Evolutionary conservation across 345 rosid species (phyloP), one percentile per base, ranked within the genome.

Genomic region (Tarenaya hassleriana): DNA sequence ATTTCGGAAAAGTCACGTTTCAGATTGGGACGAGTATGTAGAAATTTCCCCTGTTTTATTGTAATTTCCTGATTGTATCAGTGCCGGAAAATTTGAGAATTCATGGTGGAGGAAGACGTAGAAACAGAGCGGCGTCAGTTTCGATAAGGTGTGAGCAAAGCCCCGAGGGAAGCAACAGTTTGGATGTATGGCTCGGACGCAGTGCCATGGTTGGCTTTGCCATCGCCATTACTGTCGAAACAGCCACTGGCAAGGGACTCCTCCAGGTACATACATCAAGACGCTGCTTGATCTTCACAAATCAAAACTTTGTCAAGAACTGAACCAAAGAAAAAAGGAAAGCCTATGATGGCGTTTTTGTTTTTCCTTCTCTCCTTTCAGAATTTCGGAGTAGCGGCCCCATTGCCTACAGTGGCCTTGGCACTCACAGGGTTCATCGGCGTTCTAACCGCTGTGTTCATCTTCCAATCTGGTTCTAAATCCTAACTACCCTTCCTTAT

Each of bases 391-490:
- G 2, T 2, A 24, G 5, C 29, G 5, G 1, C 73, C 42, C 95
- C 94, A 21, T 69, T 86, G 71, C 97, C 97, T 15, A 74, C 81
- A 0, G 88, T 75, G 38, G 97, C 97, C 47, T 78, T 90, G 78
- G 96, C 81, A 9, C 69, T 86, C 8, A 84, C 97, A 9, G 95
- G 73, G 55, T 47, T 86, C 60, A 83, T 86, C 18, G 95, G 88
- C 58, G 84, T 80, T 67, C 67, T 87, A 47, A 67, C 94, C 7
- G 88, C 92, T 2, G 60, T 92, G 47, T 87, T 92, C 62, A 92
- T 92, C 77, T 92, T 84, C 75, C 96, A 87, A 27, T 92, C 98
- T 3, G 75, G 94, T 45, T 81, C 96, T 32, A 73, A 83, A 54
- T 73, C 67, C 63, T 85, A 72, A 83, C n/a, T n/a, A n/a, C n/a